A percentile compares a stretch with the other conserved stretches of the same genome.
These are phyloP conservation scores for Metschnikowia arizonensis DNA, from an alignment of 805 yeast species.

Conservation along the genomic window DNA sequence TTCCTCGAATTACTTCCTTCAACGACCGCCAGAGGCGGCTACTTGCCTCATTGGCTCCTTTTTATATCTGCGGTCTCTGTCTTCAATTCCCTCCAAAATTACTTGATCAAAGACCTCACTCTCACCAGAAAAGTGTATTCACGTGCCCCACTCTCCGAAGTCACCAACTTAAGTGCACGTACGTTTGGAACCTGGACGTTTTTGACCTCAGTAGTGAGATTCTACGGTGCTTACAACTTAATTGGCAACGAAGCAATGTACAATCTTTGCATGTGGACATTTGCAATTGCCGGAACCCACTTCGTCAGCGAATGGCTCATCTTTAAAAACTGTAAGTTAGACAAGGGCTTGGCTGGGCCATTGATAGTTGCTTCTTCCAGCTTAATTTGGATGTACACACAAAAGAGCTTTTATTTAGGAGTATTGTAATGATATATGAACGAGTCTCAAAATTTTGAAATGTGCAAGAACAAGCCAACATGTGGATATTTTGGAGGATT, in stretches of 20 bases:
- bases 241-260: conserved; percentile 66
- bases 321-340: conserved; percentile 75
- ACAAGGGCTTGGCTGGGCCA: conserved; percentile 88
- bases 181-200: conserved; percentile 99
- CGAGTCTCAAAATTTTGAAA: too few relatives aligned
- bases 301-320: conserved; percentile 79
- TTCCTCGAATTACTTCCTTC: conserved; percentile 18
- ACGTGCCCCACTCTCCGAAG: conserved; percentile 28
- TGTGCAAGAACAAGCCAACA: background rate
- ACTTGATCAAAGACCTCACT: conserved; percentile 59
- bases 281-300: conserved; percentile 77
- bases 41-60: conserved; percentile 49
- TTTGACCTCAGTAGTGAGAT: conserved; percentile 76
- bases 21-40: conserved; percentile 38
- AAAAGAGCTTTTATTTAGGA: conserved; percentile 57
- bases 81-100: conserved; percentile 86
- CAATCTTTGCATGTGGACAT: conserved; percentile 75
- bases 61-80: conserved; percentile 80
- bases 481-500: background rate
- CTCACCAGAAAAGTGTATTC: conserved; percentile 81
- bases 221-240: conserved; percentile 76
- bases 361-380: conserved; percentile 68
- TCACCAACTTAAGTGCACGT: conserved; percentile 70
- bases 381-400: conserved; percentile 73
- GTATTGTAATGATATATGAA: background rate